Percentiles rank a stretch among this genome's conserved stretches.
These are phyloP conservation scores for Blastobotrys peoriensis DNA, from an alignment of 805 yeast genomes.

Conservation along the genomic window DNA sequence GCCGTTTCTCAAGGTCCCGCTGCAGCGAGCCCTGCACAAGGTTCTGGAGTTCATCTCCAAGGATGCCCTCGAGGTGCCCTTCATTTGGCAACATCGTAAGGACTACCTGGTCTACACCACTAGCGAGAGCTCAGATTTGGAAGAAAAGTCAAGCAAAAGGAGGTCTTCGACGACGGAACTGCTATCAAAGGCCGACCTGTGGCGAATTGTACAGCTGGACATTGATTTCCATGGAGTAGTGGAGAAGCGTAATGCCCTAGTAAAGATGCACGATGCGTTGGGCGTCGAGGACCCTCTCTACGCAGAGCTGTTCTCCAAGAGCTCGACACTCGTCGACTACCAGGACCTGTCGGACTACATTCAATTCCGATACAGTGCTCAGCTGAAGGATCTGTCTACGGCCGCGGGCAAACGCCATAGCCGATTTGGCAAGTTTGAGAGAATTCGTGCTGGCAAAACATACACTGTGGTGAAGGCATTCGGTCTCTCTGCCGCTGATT, in stretches of 20 bases:
- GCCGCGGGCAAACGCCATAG: constrained; percentile 33
- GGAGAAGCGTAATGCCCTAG: constrained; percentile 63
- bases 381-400: constrained; percentile 40
- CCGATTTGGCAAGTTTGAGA: constrained; percentile 34
- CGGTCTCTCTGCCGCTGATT: constrained; percentile 73
- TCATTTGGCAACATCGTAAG: constrained; percentile 91
- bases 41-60: constrained; percentile 66
- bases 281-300: constrained; percentile 52
- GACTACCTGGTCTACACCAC: constrained; percentile 64
- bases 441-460: constrained; percentile 55
- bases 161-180: constrained; percentile 28
- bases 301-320: constrained; percentile 48
- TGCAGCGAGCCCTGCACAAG: constrained; percentile 62
- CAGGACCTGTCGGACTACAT: constrained; percentile 85
- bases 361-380: constrained; percentile 62
- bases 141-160: too few species aligned
- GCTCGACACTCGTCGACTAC: constrained; percentile 64
- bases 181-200: constrained; percentile 70
- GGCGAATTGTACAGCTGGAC: constrained; percentile 85
- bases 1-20: constrained; percentile 33
- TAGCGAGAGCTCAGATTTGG: constrained; percentile 25
- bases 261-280: constrained; percentile 39
- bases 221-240: constrained; percentile 80
- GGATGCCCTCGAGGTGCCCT: constrained; percentile 86
- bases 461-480: constrained; percentile 61